These are phyloP conservation scores for Aeminium ludgeri DNA, from an alignment of 495 filamentous ascomycete genomes.

Conservation along the genomic window DNA sequence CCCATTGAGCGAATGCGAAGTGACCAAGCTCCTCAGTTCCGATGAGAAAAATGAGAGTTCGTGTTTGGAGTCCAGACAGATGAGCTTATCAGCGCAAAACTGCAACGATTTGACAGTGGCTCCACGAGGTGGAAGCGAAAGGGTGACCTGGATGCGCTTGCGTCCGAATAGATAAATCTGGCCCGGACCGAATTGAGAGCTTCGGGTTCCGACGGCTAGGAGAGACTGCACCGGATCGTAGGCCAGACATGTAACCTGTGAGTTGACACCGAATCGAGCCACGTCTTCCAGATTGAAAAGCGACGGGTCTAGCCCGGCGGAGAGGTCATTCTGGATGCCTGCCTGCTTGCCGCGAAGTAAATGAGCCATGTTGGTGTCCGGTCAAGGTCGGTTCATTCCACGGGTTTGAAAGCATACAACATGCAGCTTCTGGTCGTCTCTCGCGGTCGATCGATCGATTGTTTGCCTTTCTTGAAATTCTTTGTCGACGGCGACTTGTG, in stretches of 20 bases:
- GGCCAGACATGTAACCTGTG: constrained; percentile 59
- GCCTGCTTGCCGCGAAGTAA: constrained; percentile 86
- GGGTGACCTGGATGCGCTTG: constrained; percentile 53
- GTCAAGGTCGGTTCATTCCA: neutral
- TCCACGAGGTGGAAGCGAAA: constrained; percentile 40
- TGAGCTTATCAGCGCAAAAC: constrained; percentile 61
- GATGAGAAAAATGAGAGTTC: constrained; percentile 69
- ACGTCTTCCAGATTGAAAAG: constrained; percentile 73
- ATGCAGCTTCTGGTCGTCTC: too few species aligned
- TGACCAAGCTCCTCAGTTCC: constrained; percentile 38
- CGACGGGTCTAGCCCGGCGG: constrained; percentile 54
- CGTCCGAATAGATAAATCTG: constrained; percentile 87
- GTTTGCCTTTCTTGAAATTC: too few species aligned
- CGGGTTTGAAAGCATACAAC: too few species aligned
- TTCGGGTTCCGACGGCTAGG: constrained; percentile 78
- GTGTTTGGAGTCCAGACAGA: constrained; percentile 70
- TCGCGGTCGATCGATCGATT: too few species aligned
- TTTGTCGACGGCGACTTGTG: too few species aligned
- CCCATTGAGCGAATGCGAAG: constrained; percentile 55
- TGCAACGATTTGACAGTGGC: constrained; percentile 54
- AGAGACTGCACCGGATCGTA: constrained; percentile 91
- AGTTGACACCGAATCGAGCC: constrained; percentile 71
- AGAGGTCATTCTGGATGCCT: constrained; percentile 80
- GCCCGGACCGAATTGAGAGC: constrained; percentile 53
- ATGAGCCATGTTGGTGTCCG: constrained; percentile 43